A percentile compares a stretch with the other conserved stretches of the same genome.
These are phyloP conservation scores for Ziziphus jujuba DNA, from an alignment of 306 rosid species.

Conservation along the genomic window DNA sequence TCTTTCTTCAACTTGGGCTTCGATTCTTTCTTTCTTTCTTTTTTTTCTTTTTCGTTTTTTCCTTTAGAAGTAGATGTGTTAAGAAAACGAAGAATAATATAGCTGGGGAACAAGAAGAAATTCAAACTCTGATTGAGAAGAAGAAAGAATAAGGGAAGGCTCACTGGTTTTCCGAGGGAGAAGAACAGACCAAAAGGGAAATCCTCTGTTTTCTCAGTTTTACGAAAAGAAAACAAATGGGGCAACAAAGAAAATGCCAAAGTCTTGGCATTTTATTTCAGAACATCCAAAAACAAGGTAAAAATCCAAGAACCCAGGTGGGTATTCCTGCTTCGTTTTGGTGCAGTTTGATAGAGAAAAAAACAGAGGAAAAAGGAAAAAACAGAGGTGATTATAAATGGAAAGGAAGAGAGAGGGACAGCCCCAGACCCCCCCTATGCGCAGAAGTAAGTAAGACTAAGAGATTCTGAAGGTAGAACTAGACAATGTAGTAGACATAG, in stretches of 20 bases:
- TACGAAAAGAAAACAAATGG: constrained; percentile 30
- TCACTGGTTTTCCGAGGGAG: neutral
- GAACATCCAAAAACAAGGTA: constrained; percentile 26
- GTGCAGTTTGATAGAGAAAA: neutral
- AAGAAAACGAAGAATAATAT: constrained; percentile 18
- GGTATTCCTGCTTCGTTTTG: constrained; percentile 15
- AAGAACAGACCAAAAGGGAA: constrained; percentile 31
- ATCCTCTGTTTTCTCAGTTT: constrained; percentile 34
- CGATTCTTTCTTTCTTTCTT: neutral
- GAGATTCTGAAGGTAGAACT: constrained; percentile 45
- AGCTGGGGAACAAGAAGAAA: constrained; percentile 15
- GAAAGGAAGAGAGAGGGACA: constrained; percentile 25
- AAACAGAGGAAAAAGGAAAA: constrained; percentile 15
- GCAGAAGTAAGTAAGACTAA: constrained; percentile 23
- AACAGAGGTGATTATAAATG: constrained; percentile 27
- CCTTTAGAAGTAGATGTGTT: constrained; percentile 5
- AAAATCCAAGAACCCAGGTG: constrained; percentile 32
- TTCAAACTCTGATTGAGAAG: constrained; percentile 19
- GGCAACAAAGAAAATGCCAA: constrained; percentile 34
- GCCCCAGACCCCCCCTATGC: constrained; percentile 4
- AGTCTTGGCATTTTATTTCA: constrained; percentile 39
- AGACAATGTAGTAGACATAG: constrained; percentile 50
- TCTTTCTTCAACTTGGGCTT: neutral
- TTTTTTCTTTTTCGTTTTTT: neutral
- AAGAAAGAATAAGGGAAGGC: constrained; percentile 22